Conservation (phyloP, 2,329 filamentous ascomycete species). For the Alternaria sp. region DNA sequence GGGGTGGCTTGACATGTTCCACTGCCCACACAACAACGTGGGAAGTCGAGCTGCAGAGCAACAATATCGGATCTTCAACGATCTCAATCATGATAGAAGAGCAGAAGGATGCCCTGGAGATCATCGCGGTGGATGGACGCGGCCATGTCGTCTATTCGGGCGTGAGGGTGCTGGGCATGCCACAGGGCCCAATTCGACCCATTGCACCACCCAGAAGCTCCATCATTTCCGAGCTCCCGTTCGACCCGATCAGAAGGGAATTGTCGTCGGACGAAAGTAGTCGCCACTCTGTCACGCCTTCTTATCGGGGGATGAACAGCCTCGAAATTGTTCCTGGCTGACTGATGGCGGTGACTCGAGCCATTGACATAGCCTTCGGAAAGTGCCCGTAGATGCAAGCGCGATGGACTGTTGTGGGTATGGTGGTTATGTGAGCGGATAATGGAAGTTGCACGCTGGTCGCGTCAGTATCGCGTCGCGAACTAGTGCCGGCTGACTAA, state of each 20-base stretch:
- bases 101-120: conserved; percentile 15
- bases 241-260: background rate
- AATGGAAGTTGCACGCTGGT: background rate
- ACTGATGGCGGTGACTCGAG: background rate
- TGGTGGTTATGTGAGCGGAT: background rate
- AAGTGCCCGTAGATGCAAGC: background rate
- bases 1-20: conserved; percentile 22
- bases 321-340: conserved; percentile 6
- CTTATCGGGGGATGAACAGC: background rate
- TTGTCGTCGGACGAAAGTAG: conserved; percentile 6
- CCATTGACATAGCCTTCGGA: background rate
- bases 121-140: conserved; percentile 25
- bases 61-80: conserved; percentile 4
- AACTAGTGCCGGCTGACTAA: background rate
- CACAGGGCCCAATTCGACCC: background rate
- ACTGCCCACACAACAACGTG: conserved; percentile 4
- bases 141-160: conserved; percentile 19
- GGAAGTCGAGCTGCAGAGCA: conserved; percentile 10
- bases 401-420: background rate
- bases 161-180: conserved; percentile 23
- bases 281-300: background rate
- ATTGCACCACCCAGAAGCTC: background rate
- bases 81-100: conserved; percentile 26
- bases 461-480: background rate
- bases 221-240: conserved; percentile 1